Evolutionary conservation across 257 asterid species (phyloP).

Genomic region (Haberlea rhodopensis): DNA sequence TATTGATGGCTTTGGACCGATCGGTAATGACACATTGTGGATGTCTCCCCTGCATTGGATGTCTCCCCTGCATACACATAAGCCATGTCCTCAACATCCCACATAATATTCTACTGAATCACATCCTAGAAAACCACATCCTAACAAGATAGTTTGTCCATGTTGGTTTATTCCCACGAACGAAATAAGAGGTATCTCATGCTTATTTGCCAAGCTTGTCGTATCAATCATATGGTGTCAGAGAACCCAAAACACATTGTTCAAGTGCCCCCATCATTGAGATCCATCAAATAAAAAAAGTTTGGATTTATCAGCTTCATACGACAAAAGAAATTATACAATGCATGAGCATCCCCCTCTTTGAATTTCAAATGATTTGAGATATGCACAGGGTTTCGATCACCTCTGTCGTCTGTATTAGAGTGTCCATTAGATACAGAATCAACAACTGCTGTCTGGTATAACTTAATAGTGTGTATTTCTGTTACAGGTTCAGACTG

Average conservation of each 20-base stretch:
- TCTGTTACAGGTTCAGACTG: constrained; percentile 40
- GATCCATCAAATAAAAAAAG: too few species aligned
- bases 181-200: constrained; percentile 52
- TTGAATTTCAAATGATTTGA: constrained; percentile 49
- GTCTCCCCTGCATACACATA: constrained; percentile 51
- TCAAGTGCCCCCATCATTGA: constrained; percentile 49
- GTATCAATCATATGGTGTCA: constrained; percentile 56
- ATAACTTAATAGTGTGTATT: constrained; percentile 57
- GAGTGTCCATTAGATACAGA: constrained; percentile 31
- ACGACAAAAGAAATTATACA: constrained; percentile 55
- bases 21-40: constrained; percentile 53
- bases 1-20: constrained; percentile 46
- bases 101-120: constrained; percentile 49
- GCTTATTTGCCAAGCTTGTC: constrained; percentile 48
- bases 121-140: constrained; percentile 62
- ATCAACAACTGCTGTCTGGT: constrained; percentile 33
- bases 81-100: constrained; percentile 60
- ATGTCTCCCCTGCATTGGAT: too few species aligned
- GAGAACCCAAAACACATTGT: constrained; percentile 56
- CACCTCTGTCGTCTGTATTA: constrained; percentile 31
- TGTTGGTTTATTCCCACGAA: constrained; percentile 67
- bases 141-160: constrained; percentile 51
- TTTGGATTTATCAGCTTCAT: constrained; percentile 56
- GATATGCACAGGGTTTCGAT: constrained; percentile 20
- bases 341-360: constrained; percentile 55